Conservation (phyloP, 2,329 filamentous ascomycete species). For the Colletotrichum musae region DNA sequence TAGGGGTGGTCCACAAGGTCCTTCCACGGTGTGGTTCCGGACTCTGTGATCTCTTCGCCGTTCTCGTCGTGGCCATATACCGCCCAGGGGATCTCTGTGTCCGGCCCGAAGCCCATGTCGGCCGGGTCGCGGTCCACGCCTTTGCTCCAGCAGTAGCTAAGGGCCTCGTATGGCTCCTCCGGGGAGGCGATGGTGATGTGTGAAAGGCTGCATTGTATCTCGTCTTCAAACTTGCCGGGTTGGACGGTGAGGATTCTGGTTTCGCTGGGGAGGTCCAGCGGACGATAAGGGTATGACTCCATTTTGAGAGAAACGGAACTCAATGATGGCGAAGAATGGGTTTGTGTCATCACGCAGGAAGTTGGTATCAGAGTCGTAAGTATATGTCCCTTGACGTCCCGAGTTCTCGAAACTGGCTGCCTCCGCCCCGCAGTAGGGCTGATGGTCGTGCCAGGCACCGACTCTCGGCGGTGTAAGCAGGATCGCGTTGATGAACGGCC, state of each 20-base stretch:
- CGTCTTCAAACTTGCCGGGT: slow-evolving; percentile 26
- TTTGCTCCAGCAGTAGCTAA: slow-evolving; percentile 45
- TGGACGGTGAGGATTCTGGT: slow-evolving; percentile 32
- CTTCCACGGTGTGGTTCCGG: slow-evolving; percentile 22
- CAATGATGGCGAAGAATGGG: too few relatives aligned
- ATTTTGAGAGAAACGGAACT: too few relatives aligned
- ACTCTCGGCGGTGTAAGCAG: not conserved
- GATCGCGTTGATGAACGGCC: not conserved
- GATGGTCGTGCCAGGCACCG: slow-evolving; percentile 18
- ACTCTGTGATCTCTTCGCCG: not conserved
- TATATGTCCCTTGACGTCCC: too few relatives aligned
- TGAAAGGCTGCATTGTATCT: slow-evolving; percentile 15
- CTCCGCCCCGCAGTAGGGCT: not conserved
- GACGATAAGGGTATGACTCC: slow-evolving; percentile 19
- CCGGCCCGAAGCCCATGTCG: not conserved
- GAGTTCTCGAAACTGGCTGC: too few relatives aligned
- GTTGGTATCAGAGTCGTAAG: too few relatives aligned
- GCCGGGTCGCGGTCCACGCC: not conserved
- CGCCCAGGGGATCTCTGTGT: slow-evolving; percentile 20
- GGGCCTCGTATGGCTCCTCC: slow-evolving; percentile 42
- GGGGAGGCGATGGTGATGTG: slow-evolving; percentile 16
- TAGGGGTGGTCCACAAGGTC: slow-evolving; percentile 44
- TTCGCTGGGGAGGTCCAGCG: slow-evolving; percentile 28
- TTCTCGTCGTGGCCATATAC: slow-evolving; percentile 23
- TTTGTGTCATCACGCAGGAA: too few relatives aligned